Conservation (phyloP, 805 yeast species). For the Hermanozyma aechmeae region DNA sequence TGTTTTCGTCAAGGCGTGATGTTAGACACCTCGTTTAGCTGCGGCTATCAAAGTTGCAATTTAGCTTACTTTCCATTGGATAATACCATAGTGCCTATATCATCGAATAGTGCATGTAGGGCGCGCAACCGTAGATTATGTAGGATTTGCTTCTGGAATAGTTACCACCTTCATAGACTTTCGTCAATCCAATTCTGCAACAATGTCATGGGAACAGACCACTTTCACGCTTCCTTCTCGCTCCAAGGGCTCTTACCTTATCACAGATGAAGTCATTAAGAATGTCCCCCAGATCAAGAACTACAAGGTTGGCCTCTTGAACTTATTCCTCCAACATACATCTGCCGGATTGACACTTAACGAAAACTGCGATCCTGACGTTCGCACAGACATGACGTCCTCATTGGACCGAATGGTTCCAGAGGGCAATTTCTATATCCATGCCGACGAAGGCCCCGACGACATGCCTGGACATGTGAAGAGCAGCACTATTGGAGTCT, state of each 20-base stretch:
- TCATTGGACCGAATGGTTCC: slow-evolving; percentile 62
- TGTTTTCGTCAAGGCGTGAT: neutral
- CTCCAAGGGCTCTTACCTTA: slow-evolving; percentile 58
- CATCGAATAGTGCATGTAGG: neutral
- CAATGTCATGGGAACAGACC: slow-evolving; percentile 47
- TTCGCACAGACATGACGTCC: slow-evolving; percentile 56
- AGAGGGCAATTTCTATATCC: slow-evolving; percentile 48
- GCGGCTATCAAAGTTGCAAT: no score
- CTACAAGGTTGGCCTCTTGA: slow-evolving; percentile 53
- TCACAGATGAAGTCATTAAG: slow-evolving; percentile 54
- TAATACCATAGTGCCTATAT: neutral
- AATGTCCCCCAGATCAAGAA: slow-evolving; percentile 51
- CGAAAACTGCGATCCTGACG: slow-evolving; percentile 77
- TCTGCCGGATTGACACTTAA: slow-evolving; percentile 70
- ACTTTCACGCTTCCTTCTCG: slow-evolving; percentile 47
- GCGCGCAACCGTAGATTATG: neutral
- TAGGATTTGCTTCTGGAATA: neutral
- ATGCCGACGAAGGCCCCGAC: slow-evolving; percentile 72
- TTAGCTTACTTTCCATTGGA: no score
- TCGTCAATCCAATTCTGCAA: neutral
- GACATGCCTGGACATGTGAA: slow-evolving; percentile 82
- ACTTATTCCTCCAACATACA: slow-evolving; percentile 69
- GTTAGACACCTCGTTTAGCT: no score
- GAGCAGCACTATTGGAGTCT: slow-evolving; percentile 42
- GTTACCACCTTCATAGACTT: neutral